Base-by-base conservation (phyloP, 108 stramenopile species). In the Phaeodactylum tricornutum region DNA sequence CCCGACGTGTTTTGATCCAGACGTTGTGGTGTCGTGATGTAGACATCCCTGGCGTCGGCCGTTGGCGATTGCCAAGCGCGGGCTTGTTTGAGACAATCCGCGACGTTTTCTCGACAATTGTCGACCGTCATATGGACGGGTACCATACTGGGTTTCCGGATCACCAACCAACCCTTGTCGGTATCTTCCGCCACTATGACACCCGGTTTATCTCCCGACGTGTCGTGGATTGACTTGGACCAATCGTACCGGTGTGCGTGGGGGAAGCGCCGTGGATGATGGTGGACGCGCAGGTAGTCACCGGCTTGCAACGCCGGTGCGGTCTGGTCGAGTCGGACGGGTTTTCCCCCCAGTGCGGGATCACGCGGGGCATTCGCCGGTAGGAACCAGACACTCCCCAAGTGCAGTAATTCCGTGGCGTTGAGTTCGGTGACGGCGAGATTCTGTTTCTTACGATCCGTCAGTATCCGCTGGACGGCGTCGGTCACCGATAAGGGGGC, bases 61-160 rank as follows among this genome's bases (percentile, higher is more conserved):
- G 25, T 53, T 5, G 23, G 7, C 12, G 30, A 25, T 25, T 53
- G 15, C 43, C 3, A 15, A 24, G 4, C 14, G 31, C 31, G 4
- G 14, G 59, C 34, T 47, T 59, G 44, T 9, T 62, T 63, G 38
- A 74, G 35, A 35, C 68, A 59, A 0, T 69, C 67, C 12, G 72
- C 74, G 6, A 88, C 82, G 64, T 87, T 93, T 49, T 93, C 91
- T 28, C 79, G 24, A 25, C 26, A 11, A 57, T 93, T 93, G 52
- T 93, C 91, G 16, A 93, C 86, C 12, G 81, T 84, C 4, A 71
- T 44, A 56, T 93, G 91, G 1, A 87, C 85, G 4, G 91, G 91
- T 15, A 93, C 56, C 22, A 60, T 47, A 1, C 75, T 45, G 9
- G 91, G 86, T 44, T 93, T 93, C 64, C 86, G 47, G 29, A 93